A percentile compares a stretch with the other conserved stretches of the same genome.
Conservation (phyloP, 331 rosid species). For the Pyrus hybrid region DNA sequence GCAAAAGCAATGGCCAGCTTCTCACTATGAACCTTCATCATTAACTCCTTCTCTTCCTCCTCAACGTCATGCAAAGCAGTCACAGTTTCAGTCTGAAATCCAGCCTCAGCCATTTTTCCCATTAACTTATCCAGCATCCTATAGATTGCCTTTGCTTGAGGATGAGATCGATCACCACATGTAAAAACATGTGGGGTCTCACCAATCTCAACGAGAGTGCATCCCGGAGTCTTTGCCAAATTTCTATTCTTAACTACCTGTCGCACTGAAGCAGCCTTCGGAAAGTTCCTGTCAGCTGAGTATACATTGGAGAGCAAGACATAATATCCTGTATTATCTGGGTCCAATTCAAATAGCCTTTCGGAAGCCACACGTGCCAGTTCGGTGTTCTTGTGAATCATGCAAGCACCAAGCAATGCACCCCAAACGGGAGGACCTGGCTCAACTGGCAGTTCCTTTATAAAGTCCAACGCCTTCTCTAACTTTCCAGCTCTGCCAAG, state of each 20-base stretch:
- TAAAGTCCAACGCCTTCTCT: constrained; percentile 69
- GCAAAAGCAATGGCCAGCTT: constrained; percentile 92
- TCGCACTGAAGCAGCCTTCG: constrained; percentile 85
- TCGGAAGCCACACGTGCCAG: constrained; percentile 73
- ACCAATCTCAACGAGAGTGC: constrained; percentile 82
- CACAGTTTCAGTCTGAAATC: constrained; percentile 66
- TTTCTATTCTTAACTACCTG: constrained; percentile 66
- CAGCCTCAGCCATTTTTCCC: constrained; percentile 76
- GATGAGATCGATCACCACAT: constrained; percentile 75
- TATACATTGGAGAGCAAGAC: constrained; percentile 85
- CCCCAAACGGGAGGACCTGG: constrained; percentile 92
- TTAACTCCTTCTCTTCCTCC: constrained; percentile 94
- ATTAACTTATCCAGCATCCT: constrained; percentile 76
- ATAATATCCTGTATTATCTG: constrained; percentile 68
- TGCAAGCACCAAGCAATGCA: constrained; percentile 86
- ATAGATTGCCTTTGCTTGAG: constrained; percentile 60
- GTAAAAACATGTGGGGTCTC: constrained; percentile 66
- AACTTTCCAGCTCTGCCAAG: constrained; percentile 84
- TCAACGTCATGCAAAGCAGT: constrained; percentile 89
- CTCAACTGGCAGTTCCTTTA: constrained; percentile 65
- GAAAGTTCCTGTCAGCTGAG: constrained; percentile 75
- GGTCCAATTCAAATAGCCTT: constrained; percentile 70
- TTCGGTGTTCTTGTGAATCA: constrained; percentile 67
- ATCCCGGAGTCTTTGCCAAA: constrained; percentile 79
- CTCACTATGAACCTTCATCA: constrained; percentile 87